Evolutionary conservation across 257 asterid genomes (phyloP), one percentile per base, ranked within the genome.

Genomic region (Capsicum pubescens): DNA sequence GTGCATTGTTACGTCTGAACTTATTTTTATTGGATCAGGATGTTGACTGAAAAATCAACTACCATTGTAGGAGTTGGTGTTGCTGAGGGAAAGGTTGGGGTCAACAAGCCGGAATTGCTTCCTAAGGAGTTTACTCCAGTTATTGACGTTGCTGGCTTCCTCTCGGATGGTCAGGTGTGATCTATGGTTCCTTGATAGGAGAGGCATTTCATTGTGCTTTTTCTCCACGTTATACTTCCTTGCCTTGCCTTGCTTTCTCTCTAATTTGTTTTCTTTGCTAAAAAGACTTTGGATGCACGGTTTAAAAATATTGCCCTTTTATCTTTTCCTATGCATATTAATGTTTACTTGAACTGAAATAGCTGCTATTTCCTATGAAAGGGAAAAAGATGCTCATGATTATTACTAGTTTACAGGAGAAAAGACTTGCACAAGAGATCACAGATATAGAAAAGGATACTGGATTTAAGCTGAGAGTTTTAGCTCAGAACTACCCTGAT

Each of bases 111-210:
- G 9, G 99, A 94, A 86, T 85, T 95, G 91, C 92, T 95, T 80
- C 99, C 99, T 36, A 84, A 86, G 82, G 97, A 89, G 88, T 92
- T 89, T 19, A 92, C 94, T 52, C 8, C 93, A 0, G 94, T 94
- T 16, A 97, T 97, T 84, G 99, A 97, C 88, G 97, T 93, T 85
- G 99, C 99, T 17, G 99, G 98, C 3, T 97, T 94, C 91, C 91
- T 97, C 59, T 97, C 99, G 7, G 98, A 93, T 86, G 98, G 99
- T 84, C 98, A 94, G 98, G 98, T 95, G 14, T 57, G 87, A 35
- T 82, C 85, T 69, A 44, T 83, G 16, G 39, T 50, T 68, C 8
- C 82, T 60, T 44, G 19, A 36, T 79, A 44, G 5, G 6, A 26
- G 67, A 54, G n/a, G 13, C 69, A 8, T 79, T 55, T 55, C 12